Evolutionary conservation across 2,329 filamentous ascomycete species (phyloP).

Genomic region (Peltaster fructicola): DNA sequence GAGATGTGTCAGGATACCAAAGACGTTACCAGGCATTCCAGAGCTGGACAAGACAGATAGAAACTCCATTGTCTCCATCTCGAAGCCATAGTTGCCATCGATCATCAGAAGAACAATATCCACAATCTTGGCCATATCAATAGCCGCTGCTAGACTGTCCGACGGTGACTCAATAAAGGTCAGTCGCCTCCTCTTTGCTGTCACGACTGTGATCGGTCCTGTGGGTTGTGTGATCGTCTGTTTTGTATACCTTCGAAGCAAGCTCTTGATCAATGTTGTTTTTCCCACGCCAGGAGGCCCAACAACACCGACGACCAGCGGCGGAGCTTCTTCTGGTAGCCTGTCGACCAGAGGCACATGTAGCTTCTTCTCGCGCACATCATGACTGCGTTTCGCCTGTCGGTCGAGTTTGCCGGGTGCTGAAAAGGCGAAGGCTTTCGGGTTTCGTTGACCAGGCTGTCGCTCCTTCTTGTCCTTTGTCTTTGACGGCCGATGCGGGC

Average conservation of each 20-base stretch:
- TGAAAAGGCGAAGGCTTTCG: constrained; percentile 76
- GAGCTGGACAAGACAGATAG: constrained; percentile 82
- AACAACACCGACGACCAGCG: constrained; percentile 81
- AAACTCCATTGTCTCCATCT: constrained; percentile 99
- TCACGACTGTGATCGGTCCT: constrained; percentile 88
- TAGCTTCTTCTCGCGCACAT: constrained; percentile 85
- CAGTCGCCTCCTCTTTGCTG: constrained; percentile 82
- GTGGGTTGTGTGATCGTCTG: constrained; percentile 80
- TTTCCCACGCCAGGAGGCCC: constrained; percentile 89
- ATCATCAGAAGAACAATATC: constrained; percentile 97
- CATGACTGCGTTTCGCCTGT: constrained; percentile 53
- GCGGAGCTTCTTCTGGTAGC: constrained; percentile 84
- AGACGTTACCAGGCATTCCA: constrained; percentile 97
- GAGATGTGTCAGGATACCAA: constrained; percentile 88
- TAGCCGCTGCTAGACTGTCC: constrained; percentile 85
- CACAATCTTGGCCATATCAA: constrained; percentile 90
- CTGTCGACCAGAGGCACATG: constrained; percentile 96
- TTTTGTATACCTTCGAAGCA: constrained; percentile 88
- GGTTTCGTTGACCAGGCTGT: constrained; percentile 47
- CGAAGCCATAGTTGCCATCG: constrained; percentile 94
- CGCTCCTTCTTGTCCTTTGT: constrained; percentile 57
- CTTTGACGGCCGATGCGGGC: constrained; percentile 71
- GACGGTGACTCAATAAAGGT: constrained; percentile 96
- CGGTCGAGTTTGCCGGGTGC: constrained; percentile 65
- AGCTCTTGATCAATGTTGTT: constrained; percentile 84